phyloP scores from a whole-genome alignment of 2,329 filamentous ascomycete genomes.

The Trichoderma atrobrunneum region DNA sequence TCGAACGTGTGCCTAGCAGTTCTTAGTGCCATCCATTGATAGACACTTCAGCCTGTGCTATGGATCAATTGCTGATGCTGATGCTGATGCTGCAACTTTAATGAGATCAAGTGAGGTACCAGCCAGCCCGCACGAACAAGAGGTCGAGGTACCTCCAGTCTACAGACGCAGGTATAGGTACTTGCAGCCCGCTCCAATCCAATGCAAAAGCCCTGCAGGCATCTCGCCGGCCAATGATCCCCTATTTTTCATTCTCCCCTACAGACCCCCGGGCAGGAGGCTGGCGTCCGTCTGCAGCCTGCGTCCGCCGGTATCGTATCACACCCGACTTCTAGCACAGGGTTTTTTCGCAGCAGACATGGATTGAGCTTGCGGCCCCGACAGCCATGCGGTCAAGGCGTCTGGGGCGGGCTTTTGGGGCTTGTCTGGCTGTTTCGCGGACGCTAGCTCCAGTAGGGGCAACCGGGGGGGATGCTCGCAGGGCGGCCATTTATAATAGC shows the following conservation, averaged over 20 bases:
- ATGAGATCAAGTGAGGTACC: neutral
- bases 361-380: constrained; percentile 5
- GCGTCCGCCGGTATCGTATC: constrained; percentile 19
- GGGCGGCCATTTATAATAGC: neutral
- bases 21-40: too few species aligned
- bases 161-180: neutral
- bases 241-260: constrained; percentile 16
- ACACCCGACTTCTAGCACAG: constrained; percentile 5
- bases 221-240: constrained; percentile 9
- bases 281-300: constrained; percentile 7
- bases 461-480: neutral
- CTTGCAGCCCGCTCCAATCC: neutral
- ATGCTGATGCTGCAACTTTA: too few species aligned
- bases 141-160: neutral
- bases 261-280: constrained; percentile 6
- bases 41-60: too few species aligned
- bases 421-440: constrained; percentile 10
- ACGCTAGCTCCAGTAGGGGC: neutral
- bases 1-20: neutral
- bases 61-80: too few species aligned
- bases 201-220: neutral
- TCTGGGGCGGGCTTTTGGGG: constrained; percentile 11
- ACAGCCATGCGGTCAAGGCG: constrained; percentile 19
- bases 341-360: neutral
- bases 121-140: neutral